These are phyloP conservation scores for Yarrowia sp. DNA, from an alignment of 805 yeast species.

Conservation along the genomic window DNA sequence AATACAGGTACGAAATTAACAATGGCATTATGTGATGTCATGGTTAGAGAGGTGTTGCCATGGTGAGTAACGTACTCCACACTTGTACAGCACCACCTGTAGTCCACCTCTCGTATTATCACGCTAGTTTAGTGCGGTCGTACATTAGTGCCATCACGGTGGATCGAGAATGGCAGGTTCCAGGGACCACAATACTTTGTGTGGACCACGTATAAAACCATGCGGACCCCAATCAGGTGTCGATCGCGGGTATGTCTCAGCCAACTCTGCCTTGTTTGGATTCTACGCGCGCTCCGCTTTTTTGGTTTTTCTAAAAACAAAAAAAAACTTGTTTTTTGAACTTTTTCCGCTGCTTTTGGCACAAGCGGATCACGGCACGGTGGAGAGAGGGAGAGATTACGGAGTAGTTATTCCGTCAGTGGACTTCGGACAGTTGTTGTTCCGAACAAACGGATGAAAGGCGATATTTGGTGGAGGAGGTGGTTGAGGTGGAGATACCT, in stretches of 20 bases:
- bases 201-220: conserved; percentile 8
- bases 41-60: too few species aligned
- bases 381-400: not conserved
- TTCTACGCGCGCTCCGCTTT: not conserved
- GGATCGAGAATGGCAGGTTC: too few species aligned
- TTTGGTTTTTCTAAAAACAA: not conserved
- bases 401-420: not conserved
- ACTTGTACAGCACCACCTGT: too few species aligned
- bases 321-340: not conserved
- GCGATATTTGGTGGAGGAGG: too few species aligned
- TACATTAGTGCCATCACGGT: conserved; percentile 26
- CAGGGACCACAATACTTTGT: not conserved
- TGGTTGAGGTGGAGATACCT: too few species aligned
- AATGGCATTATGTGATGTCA: too few species aligned
- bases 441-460: too few species aligned
- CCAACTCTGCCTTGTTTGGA: not conserved
- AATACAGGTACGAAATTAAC: too few species aligned
- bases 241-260: conserved; percentile 25
- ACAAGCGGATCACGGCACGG: conserved; percentile 5
- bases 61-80: too few species aligned
- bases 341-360: not conserved
- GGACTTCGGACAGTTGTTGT: not conserved
- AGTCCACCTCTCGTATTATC: conserved; percentile 1
- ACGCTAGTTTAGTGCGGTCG: conserved; percentile 7
- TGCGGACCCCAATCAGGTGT: conserved; percentile 13